These are phyloP conservation scores for Marasmius sp. DNA, from an alignment of 1,284 basidiomycete species.

Conservation along the genomic window DNA sequence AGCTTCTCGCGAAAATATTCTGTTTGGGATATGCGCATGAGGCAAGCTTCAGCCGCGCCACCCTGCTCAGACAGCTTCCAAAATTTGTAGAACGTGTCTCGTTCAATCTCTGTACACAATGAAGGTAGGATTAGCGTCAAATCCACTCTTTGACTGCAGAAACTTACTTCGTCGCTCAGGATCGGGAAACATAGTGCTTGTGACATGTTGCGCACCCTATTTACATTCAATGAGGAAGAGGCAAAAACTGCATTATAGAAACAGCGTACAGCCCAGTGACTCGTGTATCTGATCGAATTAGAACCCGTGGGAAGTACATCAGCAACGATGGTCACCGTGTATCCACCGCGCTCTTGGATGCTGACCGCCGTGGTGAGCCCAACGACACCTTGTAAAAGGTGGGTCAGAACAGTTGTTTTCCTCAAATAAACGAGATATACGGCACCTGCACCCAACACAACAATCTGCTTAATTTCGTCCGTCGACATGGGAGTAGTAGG, in stretches of 20 bases:
- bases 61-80: conserved; percentile 66
- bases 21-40: conserved; percentile 58
- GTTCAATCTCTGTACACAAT: conserved; percentile 54
- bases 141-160: background rate
- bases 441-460: no score
- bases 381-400: conserved; percentile 52
- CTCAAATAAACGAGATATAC: no score
- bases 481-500: no score
- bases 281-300: conserved; percentile 59
- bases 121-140: background rate
- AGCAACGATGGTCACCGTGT: conserved; percentile 59
- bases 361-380: conserved; percentile 70
- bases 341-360: conserved; percentile 58
- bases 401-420: no score
- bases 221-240: no score
- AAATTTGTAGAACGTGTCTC: conserved; percentile 55
- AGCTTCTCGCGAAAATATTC: conserved; percentile 53
- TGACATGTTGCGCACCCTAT: conserved; percentile 70
- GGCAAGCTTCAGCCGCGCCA: conserved; percentile 50
- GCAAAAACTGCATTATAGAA: no score
- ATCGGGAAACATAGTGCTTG: conserved; percentile 43
- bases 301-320: conserved; percentile 59
- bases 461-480: no score
- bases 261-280: conserved; percentile 63
- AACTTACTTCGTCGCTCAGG: conserved; percentile 47